Percentiles rank a stretch among this genome's conserved stretches.
Conservation (phyloP, 116 monocot species). For the Dioscorea cayenensis region DNA sequence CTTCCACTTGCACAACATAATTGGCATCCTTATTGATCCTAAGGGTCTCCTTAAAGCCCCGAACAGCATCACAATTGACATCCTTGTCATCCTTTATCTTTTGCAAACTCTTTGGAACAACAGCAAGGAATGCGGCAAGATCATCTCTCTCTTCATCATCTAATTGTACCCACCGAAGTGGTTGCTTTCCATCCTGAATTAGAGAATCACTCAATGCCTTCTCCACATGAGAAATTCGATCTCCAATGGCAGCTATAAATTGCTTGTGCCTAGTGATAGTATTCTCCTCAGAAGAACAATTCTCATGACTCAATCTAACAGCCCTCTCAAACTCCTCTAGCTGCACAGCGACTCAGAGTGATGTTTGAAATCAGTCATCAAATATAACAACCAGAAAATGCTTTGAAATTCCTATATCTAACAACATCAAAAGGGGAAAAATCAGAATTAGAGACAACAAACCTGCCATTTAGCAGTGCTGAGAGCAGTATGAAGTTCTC, state of each 20-base stretch:
- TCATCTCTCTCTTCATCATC: conserved; percentile 66
- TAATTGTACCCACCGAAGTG: conserved; percentile 55
- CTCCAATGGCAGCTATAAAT: conserved; percentile 28
- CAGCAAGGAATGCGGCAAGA: conserved; percentile 59
- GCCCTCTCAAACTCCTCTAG: conserved; percentile 78
- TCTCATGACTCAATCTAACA: conserved; percentile 32
- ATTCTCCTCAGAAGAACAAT: conserved; percentile 26
- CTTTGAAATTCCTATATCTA: background rate
- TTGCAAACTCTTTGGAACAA: conserved; percentile 7
- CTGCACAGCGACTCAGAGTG: conserved; percentile 19
- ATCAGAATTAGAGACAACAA: background rate
- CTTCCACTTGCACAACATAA: conserved; percentile 16
- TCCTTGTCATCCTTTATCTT: background rate
- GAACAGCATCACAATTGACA: background rate
- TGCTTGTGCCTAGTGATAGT: conserved; percentile 36
- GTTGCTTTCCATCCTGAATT: conserved; percentile 45
- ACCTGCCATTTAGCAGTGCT: conserved; percentile 60
- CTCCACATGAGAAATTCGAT: conserved; percentile 30
- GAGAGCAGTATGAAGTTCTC: conserved; percentile 35
- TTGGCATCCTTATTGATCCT: conserved; percentile 15
- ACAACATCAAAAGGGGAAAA: background rate
- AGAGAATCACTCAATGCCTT: conserved; percentile 31
- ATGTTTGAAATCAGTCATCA: background rate
- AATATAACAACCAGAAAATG: background rate
- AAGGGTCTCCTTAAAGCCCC: conserved; percentile 16